Conservation (phyloP, 2,329 filamentous ascomycete species). For the Penicillium sp. region DNA sequence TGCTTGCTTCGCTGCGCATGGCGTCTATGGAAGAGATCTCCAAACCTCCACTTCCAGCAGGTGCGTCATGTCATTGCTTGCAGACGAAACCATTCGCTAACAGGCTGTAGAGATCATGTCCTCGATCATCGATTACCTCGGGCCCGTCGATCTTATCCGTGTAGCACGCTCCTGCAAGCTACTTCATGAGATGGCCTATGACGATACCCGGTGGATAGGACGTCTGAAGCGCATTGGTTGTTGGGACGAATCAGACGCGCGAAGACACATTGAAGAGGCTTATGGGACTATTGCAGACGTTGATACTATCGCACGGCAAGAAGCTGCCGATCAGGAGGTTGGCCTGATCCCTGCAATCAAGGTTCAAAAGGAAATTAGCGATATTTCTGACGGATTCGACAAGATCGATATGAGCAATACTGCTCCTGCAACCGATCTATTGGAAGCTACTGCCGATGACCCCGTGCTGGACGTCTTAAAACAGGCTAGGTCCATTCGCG, state of each 20-base stretch:
- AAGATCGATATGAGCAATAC: constrained; percentile 61
- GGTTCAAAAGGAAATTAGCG: constrained; percentile 25
- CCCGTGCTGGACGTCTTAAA: constrained; percentile 68
- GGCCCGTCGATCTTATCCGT: constrained; percentile 77
- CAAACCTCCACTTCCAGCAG: constrained; percentile 77
- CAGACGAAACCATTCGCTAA: constrained; percentile 20
- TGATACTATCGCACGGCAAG: constrained; percentile 28
- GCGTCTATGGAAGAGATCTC: constrained; percentile 72
- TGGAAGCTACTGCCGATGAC: constrained; percentile 54
- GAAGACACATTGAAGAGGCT: constrained; percentile 73
- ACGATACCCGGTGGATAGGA: constrained; percentile 92
- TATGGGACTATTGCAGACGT: constrained; percentile 34
- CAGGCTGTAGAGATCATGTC: constrained; percentile 71
- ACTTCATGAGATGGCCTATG: constrained; percentile 97
- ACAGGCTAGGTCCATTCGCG: constrained; percentile 72
- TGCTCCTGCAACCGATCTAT: constrained; percentile 23
- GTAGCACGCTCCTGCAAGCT: constrained; percentile 81
- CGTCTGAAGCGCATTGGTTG: constrained; percentile 81
- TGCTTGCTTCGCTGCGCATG: constrained; percentile 74
- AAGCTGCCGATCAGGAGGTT: constrained; percentile 17
- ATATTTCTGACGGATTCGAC: constrained; percentile 72
- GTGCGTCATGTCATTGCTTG: constrained; percentile 46
- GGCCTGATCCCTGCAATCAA: constrained; percentile 15
- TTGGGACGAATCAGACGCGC: constrained; percentile 87
- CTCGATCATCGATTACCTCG: constrained; percentile 83